These are phyloP conservation scores for Microsporum canis DNA, from an alignment of 2,329 filamentous ascomycete genomes.

Conservation along the genomic window DNA sequence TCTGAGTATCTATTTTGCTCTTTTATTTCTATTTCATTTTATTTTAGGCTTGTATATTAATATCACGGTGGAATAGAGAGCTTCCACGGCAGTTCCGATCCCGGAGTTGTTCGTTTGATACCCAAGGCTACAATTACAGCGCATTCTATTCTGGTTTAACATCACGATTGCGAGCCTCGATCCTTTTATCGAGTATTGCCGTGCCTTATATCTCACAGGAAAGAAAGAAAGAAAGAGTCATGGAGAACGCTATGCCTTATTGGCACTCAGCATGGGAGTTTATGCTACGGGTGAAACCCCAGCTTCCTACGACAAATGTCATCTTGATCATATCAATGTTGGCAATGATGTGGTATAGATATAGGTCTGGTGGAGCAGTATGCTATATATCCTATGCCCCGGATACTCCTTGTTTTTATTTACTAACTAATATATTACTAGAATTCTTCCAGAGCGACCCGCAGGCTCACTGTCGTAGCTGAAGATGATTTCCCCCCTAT, in stretches of 20 bases:
- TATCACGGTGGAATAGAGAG: no score
- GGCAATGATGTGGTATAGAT: conserved; percentile 5
- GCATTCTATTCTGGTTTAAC: background rate
- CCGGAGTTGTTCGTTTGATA: background rate
- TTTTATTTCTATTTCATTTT: background rate
- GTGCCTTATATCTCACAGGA: background rate
- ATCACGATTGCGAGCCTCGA: background rate
- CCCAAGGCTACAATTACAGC: background rate
- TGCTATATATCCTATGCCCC: background rate
- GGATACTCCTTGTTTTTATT: background rate
- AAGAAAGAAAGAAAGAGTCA: background rate
- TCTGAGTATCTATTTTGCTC: background rate
- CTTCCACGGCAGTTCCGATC: background rate
- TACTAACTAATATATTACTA: background rate
- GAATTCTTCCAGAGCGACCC: background rate
- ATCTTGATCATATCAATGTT: conserved; percentile 8
- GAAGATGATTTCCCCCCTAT: conserved; percentile 11
- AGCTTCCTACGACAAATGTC: conserved; percentile 6
- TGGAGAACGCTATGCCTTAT: conserved; percentile 6
- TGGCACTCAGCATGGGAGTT: background rate
- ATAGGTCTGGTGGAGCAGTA: background rate
- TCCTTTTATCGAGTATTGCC: background rate
- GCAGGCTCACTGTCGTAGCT: background rate
- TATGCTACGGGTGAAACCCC: background rate
- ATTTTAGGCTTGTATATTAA: background rate